phyloP scores from a whole-genome alignment of 768 basidiomycete species.

The Pleurotus ostreatus region DNA sequence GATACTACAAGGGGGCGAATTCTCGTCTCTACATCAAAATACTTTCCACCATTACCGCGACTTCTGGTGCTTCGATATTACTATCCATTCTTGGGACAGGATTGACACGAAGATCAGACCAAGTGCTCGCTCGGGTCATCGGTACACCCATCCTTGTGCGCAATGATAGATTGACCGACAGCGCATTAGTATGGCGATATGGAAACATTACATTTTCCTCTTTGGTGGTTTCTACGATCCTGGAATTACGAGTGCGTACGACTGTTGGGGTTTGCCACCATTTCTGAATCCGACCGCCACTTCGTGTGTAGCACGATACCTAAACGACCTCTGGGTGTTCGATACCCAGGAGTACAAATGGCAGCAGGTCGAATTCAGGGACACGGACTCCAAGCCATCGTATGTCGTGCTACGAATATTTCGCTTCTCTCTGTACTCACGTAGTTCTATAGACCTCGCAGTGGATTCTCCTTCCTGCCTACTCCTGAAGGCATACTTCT shows the following conservation, averaged over 20 bases:
- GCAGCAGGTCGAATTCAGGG: constrained; percentile 71
- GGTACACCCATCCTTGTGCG: constrained; percentile 35
- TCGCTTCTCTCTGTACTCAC: neutral
- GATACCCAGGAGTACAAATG: constrained; percentile 86
- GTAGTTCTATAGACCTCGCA: constrained; percentile 48
- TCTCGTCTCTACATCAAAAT: constrained; percentile 78
- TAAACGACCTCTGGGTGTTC: constrained; percentile 83
- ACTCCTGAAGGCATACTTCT: constrained; percentile 74
- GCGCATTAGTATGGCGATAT: constrained; percentile 71
- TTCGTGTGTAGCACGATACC: constrained; percentile 57
- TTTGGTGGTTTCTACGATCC: constrained; percentile 93
- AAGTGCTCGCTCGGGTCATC: constrained; percentile 77
- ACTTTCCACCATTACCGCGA: constrained; percentile 87
- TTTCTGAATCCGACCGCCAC: neutral
- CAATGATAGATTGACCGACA: neutral
- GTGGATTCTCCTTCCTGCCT: constrained; percentile 83
- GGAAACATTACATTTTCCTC: constrained; percentile 83
- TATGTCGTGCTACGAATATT: constrained; percentile 27
- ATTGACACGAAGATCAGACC: constrained; percentile 84
- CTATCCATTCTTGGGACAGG: constrained; percentile 78
- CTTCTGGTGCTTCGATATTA: constrained; percentile 84
- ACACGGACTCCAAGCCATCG: constrained; percentile 73
- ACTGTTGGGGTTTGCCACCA: neutral
- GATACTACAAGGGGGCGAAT: constrained; percentile 65
- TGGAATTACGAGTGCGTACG: constrained; percentile 64